Conservation (phyloP, 73 alveolate species). For the Paramecium caudatum region DNA sequence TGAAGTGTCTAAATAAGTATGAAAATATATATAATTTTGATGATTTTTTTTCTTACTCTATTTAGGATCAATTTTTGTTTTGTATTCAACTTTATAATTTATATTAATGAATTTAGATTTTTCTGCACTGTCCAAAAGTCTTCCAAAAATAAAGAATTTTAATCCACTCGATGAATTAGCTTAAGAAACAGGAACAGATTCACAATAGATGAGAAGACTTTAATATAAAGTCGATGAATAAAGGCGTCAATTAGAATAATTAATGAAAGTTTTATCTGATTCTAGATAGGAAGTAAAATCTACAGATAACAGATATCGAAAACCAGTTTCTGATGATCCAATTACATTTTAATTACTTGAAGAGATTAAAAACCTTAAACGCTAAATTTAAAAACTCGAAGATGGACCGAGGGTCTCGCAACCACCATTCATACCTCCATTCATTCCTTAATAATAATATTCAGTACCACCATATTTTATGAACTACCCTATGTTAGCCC, state of each 20-base stretch:
- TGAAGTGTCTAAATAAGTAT: slow-evolving; percentile 25
- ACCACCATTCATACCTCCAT: slow-evolving; percentile 3
- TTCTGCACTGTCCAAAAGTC: not conserved
- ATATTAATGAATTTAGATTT: slow-evolving; percentile 4
- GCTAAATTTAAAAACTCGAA: not conserved
- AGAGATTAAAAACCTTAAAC: not conserved
- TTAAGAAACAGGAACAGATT: not conserved
- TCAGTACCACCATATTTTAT: not conserved
- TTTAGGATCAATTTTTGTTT: not conserved
- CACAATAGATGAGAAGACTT: not conserved
- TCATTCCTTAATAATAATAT: not conserved
- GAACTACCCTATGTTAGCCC: not conserved
- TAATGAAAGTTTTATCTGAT: slow-evolving; percentile 11
- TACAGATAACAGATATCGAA: not conserved
- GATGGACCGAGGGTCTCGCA: not conserved
- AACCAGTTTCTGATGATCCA: not conserved
- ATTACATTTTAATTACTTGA: not conserved
- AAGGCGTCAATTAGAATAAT: not conserved
- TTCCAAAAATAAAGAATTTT: not conserved
- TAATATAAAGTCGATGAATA: not conserved
- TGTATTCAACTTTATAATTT: not conserved
- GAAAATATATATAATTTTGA: not conserved
- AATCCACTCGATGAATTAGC: not conserved
- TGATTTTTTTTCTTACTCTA: not conserved
- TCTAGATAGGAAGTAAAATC: not conserved